Conservation (phyloP, 2,329 filamentous ascomycete species). For the Zymoseptoria pseudotritici region DNA sequence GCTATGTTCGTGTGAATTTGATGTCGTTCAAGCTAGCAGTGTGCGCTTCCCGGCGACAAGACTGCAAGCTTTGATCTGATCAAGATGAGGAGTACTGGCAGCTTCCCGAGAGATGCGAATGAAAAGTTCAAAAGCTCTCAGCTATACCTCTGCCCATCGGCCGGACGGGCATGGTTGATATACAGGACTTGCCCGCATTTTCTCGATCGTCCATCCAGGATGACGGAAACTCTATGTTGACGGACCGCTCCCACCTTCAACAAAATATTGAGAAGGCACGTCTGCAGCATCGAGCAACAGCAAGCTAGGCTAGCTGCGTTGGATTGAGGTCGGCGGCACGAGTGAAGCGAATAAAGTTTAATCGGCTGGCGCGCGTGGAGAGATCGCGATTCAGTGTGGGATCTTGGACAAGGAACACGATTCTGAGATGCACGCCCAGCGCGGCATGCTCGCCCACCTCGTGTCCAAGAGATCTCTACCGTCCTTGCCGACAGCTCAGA, state of each 20-base stretch:
- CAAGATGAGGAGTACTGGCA: not conserved
- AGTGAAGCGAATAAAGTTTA: conserved; percentile 16
- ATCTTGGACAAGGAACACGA: conserved; percentile 10
- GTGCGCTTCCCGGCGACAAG: not conserved
- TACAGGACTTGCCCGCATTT: conserved; percentile 9
- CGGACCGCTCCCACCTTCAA: conserved; percentile 11
- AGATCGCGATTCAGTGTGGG: conserved; percentile 17
- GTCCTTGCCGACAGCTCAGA: not conserved
- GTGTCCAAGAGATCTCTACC: not conserved
- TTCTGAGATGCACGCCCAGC: conserved; percentile 6
- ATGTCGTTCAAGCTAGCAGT: not conserved
- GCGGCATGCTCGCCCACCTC: not conserved
- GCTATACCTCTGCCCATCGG: not conserved
- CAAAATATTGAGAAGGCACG: not conserved
- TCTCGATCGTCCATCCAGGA: conserved; percentile 12
- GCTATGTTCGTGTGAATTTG: not conserved
- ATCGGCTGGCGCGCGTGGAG: conserved; percentile 5
- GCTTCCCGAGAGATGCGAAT: not conserved
- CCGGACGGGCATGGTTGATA: conserved; percentile 4
- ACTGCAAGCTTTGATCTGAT: not conserved
- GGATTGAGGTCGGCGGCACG: conserved; percentile 7
- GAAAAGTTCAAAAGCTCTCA: not conserved
- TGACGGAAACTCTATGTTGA: conserved; percentile 18
- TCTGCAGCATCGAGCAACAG: not conserved
- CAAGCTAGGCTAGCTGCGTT: conserved; percentile 15